Base-by-base conservation (phyloP, 352 stramenopile genomes). In the Phytophthora lateralis region DNA sequence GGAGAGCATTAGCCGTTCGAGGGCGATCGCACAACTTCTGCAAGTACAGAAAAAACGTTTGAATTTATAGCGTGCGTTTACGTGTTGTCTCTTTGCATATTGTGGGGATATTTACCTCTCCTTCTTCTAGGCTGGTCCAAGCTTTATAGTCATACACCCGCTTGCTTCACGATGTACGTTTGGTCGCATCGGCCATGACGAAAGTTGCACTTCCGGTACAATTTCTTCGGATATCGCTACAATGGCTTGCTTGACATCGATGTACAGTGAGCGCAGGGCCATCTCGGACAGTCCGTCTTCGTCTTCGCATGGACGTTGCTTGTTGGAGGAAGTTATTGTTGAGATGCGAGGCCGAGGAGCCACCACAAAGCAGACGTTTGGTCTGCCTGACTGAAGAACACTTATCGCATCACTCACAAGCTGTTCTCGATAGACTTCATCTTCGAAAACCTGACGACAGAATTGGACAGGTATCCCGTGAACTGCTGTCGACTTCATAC, bases 401-500 rank as follows among this genome's bases (percentile, higher is more conserved):
- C 52, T 62, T 4, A 57, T 26, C 4, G 68, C 75, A 10, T 86
- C 61, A 0, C 14, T 65, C 3, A 85, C 76, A 21, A 88, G 52
- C 20, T 52, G 29, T 4, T 85, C 78, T 6, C 76, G 74, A 27
- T 71, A 85, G 0, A 45, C 10, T 42, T 90, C 80, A 42, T 88
- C 80, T 37, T 73, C 71, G 18, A 90, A 85, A 12, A 90, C 62
- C 6, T 67, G 68, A 17, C 60, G 69, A 34, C 67, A 78, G 57
- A 76, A 54, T 12, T 53, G 48, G 15, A 90, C 58, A 0, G 55
- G 62, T 20, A 90, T 71, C n/a, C 56, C 54, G 46, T 77, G 65
- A 7, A 12, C n/a, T 45, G 8, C 6, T 10, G 50, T 35, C 10
- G 26, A 15, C 6, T 55, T 49, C 4, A 38, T 29, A 37, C 17